Base-by-base conservation (phyloP, 768 basidiomycete genomes). In the Exsudoporus frostii region DNA sequence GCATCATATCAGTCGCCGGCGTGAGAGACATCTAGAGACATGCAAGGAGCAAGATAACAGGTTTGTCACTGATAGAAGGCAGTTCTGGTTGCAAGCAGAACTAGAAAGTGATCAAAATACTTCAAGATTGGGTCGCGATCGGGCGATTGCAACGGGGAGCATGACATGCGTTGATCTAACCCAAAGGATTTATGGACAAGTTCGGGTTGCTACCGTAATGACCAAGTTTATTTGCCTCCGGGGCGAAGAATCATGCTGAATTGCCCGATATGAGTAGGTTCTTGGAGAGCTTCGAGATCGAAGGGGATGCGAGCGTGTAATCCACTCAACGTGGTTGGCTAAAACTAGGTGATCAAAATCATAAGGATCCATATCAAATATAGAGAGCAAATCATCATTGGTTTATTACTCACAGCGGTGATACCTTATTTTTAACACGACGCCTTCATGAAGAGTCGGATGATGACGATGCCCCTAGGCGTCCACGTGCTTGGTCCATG, bases 401-500 rank as follows among this genome's bases (percentile, higher is more conserved):
- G 42, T 41, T 22, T 20, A 40, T 59, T 54, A 57, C 57, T 63
- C 51, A 58, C 58, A 24, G 36, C 11, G 29, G 17, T 15, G 13
- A 50, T 24, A 10, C 13, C 44, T 49, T 17, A 33, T 50, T 11
- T 36, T 33, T 17, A 42, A 47, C 24, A 44, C 10, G 14, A 41
- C 13, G 17, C 19, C 29, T 53, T 57, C 40, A 37, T 9, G 48
- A n/a, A 27, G 30, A 17, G 24, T 39, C 27, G 17, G 45, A 48
- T 45, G 46, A 55, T 22, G 57, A 45, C 37, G 47, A 56, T 48
- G 45, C 25, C 55, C 48, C 50, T 24, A 74, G 45, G 38, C 79
- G 70, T 15, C 62, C 50, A 33, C 61, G 64, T 45, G 73, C 75
- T 65, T 91, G 88, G 54, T 83, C 82, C 13, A 89, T 65, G 5